phyloP scores from a whole-genome alignment of 225 moss, liverwort and hornwort species.

The Polytrichum formosum region DNA sequence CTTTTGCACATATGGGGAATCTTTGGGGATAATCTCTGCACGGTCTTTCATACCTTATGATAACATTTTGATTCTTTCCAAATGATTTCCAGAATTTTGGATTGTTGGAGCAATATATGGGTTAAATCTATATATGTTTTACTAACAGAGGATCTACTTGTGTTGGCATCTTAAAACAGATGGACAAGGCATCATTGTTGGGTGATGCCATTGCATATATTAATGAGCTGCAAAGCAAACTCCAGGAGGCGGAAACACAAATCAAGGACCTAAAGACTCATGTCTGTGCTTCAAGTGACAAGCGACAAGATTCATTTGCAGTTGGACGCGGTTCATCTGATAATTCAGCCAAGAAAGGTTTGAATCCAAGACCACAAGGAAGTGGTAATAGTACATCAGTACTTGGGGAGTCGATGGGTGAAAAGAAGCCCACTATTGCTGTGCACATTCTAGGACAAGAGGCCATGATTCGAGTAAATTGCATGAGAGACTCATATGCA shows the following conservation, averaged over 20 bases:
- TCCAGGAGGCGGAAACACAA: conserved; percentile 56
- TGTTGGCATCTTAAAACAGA: conserved; percentile 26
- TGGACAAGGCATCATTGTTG: conserved; percentile 89
- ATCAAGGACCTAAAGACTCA: conserved; percentile 55
- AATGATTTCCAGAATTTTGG: too few relatives aligned
- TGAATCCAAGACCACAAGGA: conserved; percentile 44
- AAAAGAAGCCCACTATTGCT: conserved; percentile 37
- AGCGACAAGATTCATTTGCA: conserved; percentile 38
- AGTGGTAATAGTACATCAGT: conserved; percentile 36
- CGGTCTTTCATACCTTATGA: too few relatives aligned
- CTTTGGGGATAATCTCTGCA: too few relatives aligned
- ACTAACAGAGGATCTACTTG: background rate
- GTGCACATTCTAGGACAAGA: conserved; percentile 62
- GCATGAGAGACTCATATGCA: conserved; percentile 48
- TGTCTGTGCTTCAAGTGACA: conserved; percentile 31
- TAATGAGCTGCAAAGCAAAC: conserved; percentile 71
- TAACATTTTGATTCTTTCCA: too few relatives aligned
- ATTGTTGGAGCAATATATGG: too few relatives aligned
- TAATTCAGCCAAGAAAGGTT: conserved; percentile 20
- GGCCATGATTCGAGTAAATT: conserved; percentile 64
- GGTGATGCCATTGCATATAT: conserved; percentile 93
- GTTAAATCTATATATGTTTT: too few relatives aligned
- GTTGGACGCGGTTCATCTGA: conserved; percentile 23
- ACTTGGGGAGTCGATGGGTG: conserved; percentile 21
- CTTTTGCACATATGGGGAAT: background rate